Conservation (phyloP, 176 grass and related monocot genomes). For the Ampelocalamus luodianensis region DNA sequence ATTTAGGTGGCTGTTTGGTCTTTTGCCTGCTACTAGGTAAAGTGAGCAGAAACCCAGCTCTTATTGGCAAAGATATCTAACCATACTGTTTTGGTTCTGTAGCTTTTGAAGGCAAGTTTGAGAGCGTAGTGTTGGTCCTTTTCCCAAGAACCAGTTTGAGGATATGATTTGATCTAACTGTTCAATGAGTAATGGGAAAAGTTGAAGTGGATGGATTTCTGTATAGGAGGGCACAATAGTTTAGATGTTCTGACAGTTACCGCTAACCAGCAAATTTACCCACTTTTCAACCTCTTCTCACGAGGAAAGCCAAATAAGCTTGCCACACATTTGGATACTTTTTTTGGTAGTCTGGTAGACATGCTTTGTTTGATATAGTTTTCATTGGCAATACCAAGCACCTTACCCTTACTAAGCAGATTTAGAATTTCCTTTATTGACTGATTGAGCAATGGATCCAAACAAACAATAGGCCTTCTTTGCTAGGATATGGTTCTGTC, state of each 20-base stretch:
- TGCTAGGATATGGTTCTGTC: neutral
- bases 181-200: neutral
- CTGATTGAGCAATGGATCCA: slow-evolving; percentile 18
- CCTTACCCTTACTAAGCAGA: neutral
- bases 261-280: neutral
- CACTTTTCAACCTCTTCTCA: neutral
- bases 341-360: neutral
- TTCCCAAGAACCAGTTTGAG: neutral
- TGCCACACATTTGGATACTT: neutral
- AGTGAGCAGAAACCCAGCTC: neutral
- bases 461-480: neutral
- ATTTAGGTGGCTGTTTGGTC: neutral
- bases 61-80: neutral
- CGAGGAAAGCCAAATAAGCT: neutral
- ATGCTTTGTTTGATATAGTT: neutral
- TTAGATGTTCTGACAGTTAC: neutral
- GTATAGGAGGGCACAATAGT: neutral
- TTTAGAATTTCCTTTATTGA: neutral
- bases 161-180: neutral
- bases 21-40: neutral
- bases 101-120: neutral
- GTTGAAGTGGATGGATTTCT: neutral
- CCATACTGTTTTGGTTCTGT: neutral
- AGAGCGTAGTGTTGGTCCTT: neutral
- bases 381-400: neutral